These are phyloP conservation scores for Nematodospora valgi DNA, from an alignment of 805 yeast genomes.

Conservation along the genomic window DNA sequence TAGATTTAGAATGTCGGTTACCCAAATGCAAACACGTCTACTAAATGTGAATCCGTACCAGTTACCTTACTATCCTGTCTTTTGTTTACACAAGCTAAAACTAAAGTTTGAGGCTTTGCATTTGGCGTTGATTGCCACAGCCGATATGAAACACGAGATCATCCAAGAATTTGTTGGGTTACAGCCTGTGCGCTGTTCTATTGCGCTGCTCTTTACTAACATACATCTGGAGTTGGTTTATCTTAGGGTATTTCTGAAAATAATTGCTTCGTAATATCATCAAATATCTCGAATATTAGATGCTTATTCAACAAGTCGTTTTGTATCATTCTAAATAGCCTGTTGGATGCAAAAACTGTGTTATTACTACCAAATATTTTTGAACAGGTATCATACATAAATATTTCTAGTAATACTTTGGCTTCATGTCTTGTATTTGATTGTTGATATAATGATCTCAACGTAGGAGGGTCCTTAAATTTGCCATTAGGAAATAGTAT, in stretches of 20 bases:
- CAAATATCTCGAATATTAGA: slow-evolving; percentile 56
- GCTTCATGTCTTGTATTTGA: slow-evolving; percentile 57
- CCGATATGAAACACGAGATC: too few species aligned
- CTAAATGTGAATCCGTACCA: neutral
- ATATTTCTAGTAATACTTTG: slow-evolving; percentile 47
- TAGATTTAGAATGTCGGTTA: too few species aligned
- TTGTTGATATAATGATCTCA: slow-evolving; percentile 51
- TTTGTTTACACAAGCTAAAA: too few species aligned
- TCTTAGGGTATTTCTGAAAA: slow-evolving; percentile 35
- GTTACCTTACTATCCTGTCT: neutral
- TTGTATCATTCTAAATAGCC: slow-evolving; percentile 66
- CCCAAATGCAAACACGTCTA: neutral
- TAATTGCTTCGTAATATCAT: slow-evolving; percentile 48
- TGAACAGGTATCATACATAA: slow-evolving; percentile 63
- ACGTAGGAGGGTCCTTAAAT: slow-evolving; percentile 43
- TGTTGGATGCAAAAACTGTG: slow-evolving; percentile 58
- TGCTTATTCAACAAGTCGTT: slow-evolving; percentile 68
- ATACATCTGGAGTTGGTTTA: neutral
- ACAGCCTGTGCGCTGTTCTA: too few species aligned
- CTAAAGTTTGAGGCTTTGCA: too few species aligned
- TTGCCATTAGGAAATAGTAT: slow-evolving; percentile 44
- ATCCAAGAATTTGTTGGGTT: too few species aligned
- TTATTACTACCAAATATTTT: slow-evolving; percentile 69
- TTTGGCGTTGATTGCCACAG: too few species aligned
- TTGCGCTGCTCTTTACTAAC: too few species aligned